Evolutionary conservation across 2,329 filamentous ascomycete species (phyloP).

Genomic region (Sarocladium oryzae): DNA sequence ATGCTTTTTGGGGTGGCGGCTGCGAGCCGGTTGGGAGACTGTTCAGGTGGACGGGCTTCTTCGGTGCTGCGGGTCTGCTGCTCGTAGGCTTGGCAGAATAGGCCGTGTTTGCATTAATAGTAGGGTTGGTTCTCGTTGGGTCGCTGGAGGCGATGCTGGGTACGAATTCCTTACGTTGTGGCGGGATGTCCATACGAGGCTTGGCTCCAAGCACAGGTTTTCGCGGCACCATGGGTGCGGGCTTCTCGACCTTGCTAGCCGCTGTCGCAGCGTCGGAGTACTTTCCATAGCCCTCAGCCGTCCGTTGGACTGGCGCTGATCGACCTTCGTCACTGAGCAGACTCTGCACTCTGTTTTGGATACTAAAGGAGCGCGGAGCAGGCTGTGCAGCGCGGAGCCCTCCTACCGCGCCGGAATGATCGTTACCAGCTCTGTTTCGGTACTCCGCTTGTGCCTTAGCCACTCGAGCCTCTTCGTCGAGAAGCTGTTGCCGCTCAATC

Average conservation of each 20-base stretch:
- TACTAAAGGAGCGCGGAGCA: conserved; percentile 66
- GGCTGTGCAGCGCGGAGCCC: conserved; percentile 38
- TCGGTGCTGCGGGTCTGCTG: conserved; percentile 47
- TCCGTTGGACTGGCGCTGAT: conserved; percentile 49
- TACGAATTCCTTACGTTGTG: conserved; percentile 8
- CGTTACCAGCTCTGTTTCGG: conserved; percentile 60
- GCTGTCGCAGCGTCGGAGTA: conserved; percentile 57
- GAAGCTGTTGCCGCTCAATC: conserved; percentile 72
- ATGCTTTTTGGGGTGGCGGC: conserved; percentile 39
- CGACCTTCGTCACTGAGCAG: conserved; percentile 73
- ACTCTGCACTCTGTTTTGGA: conserved; percentile 85
- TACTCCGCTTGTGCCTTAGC: conserved; percentile 87
- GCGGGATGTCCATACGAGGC: conserved; percentile 17
- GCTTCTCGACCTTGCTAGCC: conserved; percentile 30
- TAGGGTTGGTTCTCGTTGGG: conserved; percentile 9
- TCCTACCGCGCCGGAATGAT: conserved; percentile 25
- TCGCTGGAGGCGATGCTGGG: neutral
- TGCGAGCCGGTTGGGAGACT: conserved; percentile 41
- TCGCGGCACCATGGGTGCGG: conserved; percentile 38
- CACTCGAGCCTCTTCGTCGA: conserved; percentile 84
- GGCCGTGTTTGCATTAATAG: conserved; percentile 17
- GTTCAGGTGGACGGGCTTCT: conserved; percentile 56
- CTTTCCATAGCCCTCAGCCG: conserved; percentile 83
- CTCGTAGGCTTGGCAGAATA: conserved; percentile 20
- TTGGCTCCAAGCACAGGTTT: conserved; percentile 41